These are phyloP conservation scores for Ophiostoma sp. DNA, from an alignment of 2,329 filamentous ascomycete genomes.

Conservation along the genomic window DNA sequence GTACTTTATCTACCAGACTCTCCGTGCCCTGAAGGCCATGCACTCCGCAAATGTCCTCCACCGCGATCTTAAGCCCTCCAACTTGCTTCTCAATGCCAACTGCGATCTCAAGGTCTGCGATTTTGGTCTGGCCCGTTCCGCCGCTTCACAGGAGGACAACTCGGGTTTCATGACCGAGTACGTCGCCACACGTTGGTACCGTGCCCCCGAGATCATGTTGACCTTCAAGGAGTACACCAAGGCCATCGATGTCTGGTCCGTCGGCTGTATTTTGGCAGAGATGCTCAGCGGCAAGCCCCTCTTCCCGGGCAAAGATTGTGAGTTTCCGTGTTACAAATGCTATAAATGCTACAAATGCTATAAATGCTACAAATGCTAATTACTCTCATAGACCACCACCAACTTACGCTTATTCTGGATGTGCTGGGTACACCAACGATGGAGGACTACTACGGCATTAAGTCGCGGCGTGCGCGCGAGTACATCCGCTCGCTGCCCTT, in stretches of 20 bases:
- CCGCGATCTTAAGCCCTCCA: slow-evolving; percentile 94
- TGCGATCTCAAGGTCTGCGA: slow-evolving; percentile 99
- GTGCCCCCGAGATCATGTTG: slow-evolving; percentile 98
- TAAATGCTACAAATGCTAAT: neutral
- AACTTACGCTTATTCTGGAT: slow-evolving; percentile 92
- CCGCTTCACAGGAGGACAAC: slow-evolving; percentile 96
- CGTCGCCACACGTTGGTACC: slow-evolving; percentile 97
- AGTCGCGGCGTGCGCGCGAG: slow-evolving; percentile 91
- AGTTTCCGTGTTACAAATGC: slow-evolving; percentile 42
- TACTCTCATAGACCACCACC: slow-evolving; percentile 72
- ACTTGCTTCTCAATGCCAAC: slow-evolving; percentile 94
- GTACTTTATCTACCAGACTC: slow-evolving; percentile 99
- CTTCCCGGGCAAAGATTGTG: slow-evolving; percentile 98
- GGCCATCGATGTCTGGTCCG: slow-evolving; percentile 98
- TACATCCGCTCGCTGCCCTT: slow-evolving; percentile 97
- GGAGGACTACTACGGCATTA: slow-evolving; percentile 99
- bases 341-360: neutral
- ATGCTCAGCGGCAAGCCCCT: slow-evolving; percentile 98
- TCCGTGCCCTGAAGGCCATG: slow-evolving; percentile 97
- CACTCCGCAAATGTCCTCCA: slow-evolving; percentile 98
- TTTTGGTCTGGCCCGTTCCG: slow-evolving; percentile 91
- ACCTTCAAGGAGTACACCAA: slow-evolving; percentile 99
- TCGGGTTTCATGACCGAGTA: slow-evolving; percentile 99
- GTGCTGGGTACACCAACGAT: slow-evolving; percentile 97
- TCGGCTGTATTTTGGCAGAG: slow-evolving; percentile 95